Percentiles rank a stretch among this genome's conserved stretches.
phyloP scores from a whole-genome alignment of 495 filamentous ascomycete species.

The Neurospora sp. region DNA sequence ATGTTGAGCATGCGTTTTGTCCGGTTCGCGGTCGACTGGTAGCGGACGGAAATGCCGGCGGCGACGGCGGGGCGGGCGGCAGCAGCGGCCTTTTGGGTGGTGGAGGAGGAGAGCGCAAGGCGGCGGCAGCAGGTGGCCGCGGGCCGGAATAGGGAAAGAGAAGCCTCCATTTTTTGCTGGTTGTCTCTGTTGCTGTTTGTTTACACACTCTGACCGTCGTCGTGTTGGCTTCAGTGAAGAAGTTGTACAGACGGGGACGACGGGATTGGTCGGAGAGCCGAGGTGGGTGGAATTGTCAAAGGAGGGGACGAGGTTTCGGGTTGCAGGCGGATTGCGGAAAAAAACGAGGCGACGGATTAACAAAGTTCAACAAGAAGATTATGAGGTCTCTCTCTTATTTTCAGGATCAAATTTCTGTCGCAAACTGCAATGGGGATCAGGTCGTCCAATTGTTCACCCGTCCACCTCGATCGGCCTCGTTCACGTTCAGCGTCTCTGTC shows the following conservation, averaged over 20 bases:
- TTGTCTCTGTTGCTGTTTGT: not conserved
- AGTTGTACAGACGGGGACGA: not conserved
- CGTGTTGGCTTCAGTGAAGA: not conserved
- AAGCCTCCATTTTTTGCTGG: slow-evolving; percentile 9
- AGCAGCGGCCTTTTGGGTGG: slow-evolving; percentile 14
- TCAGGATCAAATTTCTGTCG: not conserved
- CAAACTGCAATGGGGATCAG: not conserved
- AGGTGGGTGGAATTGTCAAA: not conserved
- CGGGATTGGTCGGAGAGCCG: not conserved
- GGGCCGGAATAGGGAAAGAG: slow-evolving; percentile 5
- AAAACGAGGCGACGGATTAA: not conserved
- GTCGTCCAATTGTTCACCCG: slow-evolving; percentile 3
- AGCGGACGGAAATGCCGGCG: slow-evolving; percentile 38
- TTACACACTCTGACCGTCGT: not conserved
- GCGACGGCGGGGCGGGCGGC: slow-evolving; percentile 6
- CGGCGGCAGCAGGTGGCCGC: slow-evolving; percentile 13
- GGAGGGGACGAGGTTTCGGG: not conserved
- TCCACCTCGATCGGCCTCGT: slow-evolving; percentile 6
- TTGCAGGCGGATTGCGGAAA: not conserved
- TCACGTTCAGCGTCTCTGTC: slow-evolving; percentile 1
- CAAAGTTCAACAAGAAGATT: not conserved
- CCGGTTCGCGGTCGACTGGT: slow-evolving; percentile 60
- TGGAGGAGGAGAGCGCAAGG: slow-evolving; percentile 18
- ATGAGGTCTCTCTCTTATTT: not conserved
- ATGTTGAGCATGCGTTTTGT: slow-evolving; percentile 63